Evolutionary conservation across 129 eudicot genomes (phyloP).

Genomic region (Erigeron canadensis): DNA sequence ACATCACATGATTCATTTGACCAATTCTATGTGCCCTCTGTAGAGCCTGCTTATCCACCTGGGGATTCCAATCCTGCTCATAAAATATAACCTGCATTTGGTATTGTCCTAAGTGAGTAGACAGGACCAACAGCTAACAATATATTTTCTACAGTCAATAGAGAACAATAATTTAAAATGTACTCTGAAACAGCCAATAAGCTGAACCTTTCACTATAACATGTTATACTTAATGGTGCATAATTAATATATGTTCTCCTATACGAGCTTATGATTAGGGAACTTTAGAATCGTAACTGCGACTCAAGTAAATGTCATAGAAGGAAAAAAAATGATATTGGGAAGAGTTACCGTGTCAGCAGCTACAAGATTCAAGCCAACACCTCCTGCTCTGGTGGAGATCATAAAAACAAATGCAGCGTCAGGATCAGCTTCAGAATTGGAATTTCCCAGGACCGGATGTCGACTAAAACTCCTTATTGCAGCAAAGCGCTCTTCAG

Average conservation of each 20-base stretch:
- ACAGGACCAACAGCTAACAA: background rate
- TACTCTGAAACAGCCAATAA: background rate
- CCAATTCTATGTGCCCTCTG: conserved; percentile 98
- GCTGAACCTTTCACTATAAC: background rate
- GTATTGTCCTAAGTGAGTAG: conserved; percentile 14
- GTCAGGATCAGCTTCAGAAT: conserved; percentile 40
- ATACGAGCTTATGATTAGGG: background rate
- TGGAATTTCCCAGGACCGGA: conserved; percentile 31
- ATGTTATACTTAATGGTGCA: background rate
- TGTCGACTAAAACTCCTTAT: conserved; percentile 76
- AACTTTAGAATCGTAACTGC: background rate
- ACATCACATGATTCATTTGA: conserved; percentile 85
- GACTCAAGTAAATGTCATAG: conserved; percentile 7
- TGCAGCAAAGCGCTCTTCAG: conserved; percentile 99
- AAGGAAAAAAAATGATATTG: background rate
- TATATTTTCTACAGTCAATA: background rate
- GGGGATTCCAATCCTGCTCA: conserved; percentile 99
- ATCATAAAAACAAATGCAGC: conserved; percentile 82
- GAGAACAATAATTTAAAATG: background rate
- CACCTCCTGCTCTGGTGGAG: conserved; percentile 99
- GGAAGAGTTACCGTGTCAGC: conserved; percentile 77
- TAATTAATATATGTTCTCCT: background rate
- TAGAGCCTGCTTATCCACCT: conserved; percentile 96
- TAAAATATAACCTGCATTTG: conserved; percentile 82
- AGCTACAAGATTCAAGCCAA: conserved; percentile 96